A percentile compares a stretch with the other conserved stretches of the same genome.
Conservation (phyloP, 169 alveolate species). For the Plasmodium berghei region DNA sequence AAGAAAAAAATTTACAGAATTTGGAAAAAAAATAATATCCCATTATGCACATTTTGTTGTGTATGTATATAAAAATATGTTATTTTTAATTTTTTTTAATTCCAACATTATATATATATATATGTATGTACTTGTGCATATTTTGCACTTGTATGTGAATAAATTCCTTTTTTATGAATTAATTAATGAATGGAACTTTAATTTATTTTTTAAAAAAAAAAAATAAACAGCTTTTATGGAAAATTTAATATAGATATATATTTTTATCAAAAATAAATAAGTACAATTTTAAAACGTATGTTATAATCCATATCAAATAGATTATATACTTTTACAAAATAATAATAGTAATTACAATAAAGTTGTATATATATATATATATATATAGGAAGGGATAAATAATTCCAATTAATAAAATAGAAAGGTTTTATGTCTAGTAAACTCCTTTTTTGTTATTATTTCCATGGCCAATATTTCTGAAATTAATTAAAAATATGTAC, state of each 20-base stretch:
- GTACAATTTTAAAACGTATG: too few species aligned
- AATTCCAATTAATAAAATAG: too few species aligned
- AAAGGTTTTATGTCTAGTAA: too few species aligned
- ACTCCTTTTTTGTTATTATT: too few species aligned
- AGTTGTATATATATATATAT: too few species aligned
- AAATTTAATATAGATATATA: neutral
- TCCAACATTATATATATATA: neutral
- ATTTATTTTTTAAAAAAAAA: slow-evolving; percentile 3
- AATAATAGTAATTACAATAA: too few species aligned
- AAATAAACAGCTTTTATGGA: slow-evolving; percentile 14
- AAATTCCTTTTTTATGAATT: slow-evolving; percentile 2
- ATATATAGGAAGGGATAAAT: too few species aligned
- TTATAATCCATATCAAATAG: too few species aligned
- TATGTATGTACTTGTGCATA: slow-evolving; percentile 7
- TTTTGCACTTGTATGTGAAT: slow-evolving; percentile 13
- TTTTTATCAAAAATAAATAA: too few species aligned
- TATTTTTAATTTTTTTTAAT: neutral
- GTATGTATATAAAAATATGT: slow-evolving; percentile 3
- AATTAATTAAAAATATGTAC: too few species aligned
- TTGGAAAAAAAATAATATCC: neutral
- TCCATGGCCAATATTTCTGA: too few species aligned
- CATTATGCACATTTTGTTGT: slow-evolving; percentile 4
- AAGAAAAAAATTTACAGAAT: neutral
- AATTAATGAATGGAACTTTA: slow-evolving; percentile 23
- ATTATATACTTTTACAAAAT: too few species aligned